Conservation (phyloP, 352 stramenopile genomes). For the Phytophthora sojae region DNA sequence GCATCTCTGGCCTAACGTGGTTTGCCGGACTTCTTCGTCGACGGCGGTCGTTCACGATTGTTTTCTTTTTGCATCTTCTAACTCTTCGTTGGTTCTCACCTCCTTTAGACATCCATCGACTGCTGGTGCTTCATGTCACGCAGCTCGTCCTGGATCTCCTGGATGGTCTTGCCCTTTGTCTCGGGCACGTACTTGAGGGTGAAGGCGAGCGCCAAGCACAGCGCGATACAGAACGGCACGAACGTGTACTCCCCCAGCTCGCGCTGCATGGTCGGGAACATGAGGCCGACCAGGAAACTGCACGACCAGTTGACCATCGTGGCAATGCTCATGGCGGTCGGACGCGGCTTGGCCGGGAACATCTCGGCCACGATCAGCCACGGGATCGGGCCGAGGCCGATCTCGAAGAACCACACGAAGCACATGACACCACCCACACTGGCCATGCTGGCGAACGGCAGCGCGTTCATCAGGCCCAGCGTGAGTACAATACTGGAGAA, state of each 20-base stretch:
- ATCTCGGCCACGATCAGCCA: slow-evolving; percentile 98
- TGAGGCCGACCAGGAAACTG: slow-evolving; percentile 95
- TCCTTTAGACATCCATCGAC: slow-evolving; percentile 34
- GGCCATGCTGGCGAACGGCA: slow-evolving; percentile 69
- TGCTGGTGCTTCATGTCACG: slow-evolving; percentile 36
- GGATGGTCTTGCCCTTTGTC: slow-evolving; percentile 88
- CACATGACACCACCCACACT: slow-evolving; percentile 76
- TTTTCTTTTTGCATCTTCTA: slow-evolving; percentile 8
- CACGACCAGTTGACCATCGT: slow-evolving; percentile 96
- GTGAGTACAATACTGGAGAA: slow-evolving; percentile 72
- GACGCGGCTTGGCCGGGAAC: slow-evolving; percentile 94
- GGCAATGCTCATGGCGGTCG: slow-evolving; percentile 90
- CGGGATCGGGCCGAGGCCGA: slow-evolving; percentile 91
- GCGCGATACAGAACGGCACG: slow-evolving; percentile 86
- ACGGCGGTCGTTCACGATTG: slow-evolving; percentile 1
- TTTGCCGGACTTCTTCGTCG: slow-evolving; percentile 12
- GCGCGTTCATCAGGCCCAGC: slow-evolving; percentile 65
- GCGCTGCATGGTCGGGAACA: slow-evolving; percentile 93
- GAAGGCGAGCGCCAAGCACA: slow-evolving; percentile 86
- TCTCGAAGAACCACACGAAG: slow-evolving; percentile 83
- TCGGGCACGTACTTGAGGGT: slow-evolving; percentile 89
- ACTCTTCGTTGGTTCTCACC: slow-evolving; percentile 5
- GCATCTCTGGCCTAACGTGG: slow-evolving; percentile 4
- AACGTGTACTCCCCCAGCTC: slow-evolving; percentile 91
- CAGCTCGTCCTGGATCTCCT: slow-evolving; percentile 76